Evolutionary conservation across 225 moss, liverwort and hornwort genomes (phyloP).

Genomic region (Marchantia polymorpha): DNA sequence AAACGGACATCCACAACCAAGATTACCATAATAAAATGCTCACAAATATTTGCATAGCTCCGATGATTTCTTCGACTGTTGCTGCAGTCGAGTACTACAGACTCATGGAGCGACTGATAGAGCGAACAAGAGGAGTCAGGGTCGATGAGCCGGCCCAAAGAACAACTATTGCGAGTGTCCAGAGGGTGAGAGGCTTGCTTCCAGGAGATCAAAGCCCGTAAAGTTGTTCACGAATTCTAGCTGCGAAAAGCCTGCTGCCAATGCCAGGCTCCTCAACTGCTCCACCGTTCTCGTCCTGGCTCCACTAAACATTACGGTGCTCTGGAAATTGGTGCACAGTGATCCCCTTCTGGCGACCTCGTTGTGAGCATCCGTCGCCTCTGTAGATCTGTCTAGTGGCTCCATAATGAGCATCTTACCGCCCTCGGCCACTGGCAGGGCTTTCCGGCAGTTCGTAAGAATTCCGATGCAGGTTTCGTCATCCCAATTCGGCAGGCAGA

Average conservation of each 20-base stretch:
- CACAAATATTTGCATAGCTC: too few species aligned
- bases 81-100: too few species aligned
- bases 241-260: background rate
- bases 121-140: too few species aligned
- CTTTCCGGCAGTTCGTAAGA: constrained; percentile 13
- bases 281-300: constrained; percentile 6
- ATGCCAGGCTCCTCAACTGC: background rate
- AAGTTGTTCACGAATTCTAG: background rate
- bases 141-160: too few species aligned
- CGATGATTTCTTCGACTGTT: too few species aligned
- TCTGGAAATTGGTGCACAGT: background rate
- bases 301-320: background rate
- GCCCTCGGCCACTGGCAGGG: background rate
- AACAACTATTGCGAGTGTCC: too few species aligned
- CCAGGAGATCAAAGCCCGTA: constrained; percentile 6
- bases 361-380: background rate
- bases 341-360: background rate
- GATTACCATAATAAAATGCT: too few species aligned
- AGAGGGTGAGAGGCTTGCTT: background rate
- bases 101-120: too few species aligned
- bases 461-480: constrained; percentile 18
- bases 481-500: constrained; percentile 21
- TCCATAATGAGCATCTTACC: constrained; percentile 23
- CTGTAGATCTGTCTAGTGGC: background rate
- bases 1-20: too few species aligned